Evolutionary conservation across 306 rosid species (phyloP), one percentile per base, ranked within the genome.

Genomic region (Prosopis cineraria): DNA sequence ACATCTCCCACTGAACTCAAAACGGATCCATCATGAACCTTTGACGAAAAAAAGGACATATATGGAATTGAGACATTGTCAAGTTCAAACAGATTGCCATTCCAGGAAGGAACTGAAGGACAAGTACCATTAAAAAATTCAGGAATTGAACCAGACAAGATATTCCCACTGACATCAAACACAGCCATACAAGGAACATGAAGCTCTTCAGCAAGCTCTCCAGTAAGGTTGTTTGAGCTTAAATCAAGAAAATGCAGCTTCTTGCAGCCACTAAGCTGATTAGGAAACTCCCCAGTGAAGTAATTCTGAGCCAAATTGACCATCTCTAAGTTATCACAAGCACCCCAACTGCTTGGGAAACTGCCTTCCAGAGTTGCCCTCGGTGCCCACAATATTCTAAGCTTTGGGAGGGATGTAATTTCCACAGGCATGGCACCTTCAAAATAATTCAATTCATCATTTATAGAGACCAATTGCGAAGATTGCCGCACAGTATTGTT

Each of bases 311-410:
- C 91, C 85, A 94, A 89, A 83, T 89, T 94, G 67, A 94, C 72
- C 93, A 92, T 89, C 87, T 94, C 90, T 71, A 94, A 70, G 81
- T 70, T 84, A 53, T 84, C 87, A 73, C 98, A 94, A 75, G 78
- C 55, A 68, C 90, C 91, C 98, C 98, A 92, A 67, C 53, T 69
- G 7, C 74, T 82, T 0, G 91, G 91, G 62, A 94, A 84, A 47
- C 44, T 48, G 34, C 88, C 94, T 77, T 92, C 89, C 62, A 94
- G 82, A 56, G 80, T 94, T n/a, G 88, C 93, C 84, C 88, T 90
- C 0, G 98, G 97, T 16, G 91, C 93, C 98, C 98, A 94, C 74
- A 94, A 82, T 41, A 94, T 78, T 80, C 81, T 90, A 83, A 94
- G 81, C 68, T 90, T 87, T 0, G 98, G 96, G 73, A 94, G 97